A percentile compares a stretch with the other conserved stretches of the same genome.
Conservation (phyloP, 1,284 basidiomycete species). For the Cutaneotrichosporon cavernicola region DNA sequence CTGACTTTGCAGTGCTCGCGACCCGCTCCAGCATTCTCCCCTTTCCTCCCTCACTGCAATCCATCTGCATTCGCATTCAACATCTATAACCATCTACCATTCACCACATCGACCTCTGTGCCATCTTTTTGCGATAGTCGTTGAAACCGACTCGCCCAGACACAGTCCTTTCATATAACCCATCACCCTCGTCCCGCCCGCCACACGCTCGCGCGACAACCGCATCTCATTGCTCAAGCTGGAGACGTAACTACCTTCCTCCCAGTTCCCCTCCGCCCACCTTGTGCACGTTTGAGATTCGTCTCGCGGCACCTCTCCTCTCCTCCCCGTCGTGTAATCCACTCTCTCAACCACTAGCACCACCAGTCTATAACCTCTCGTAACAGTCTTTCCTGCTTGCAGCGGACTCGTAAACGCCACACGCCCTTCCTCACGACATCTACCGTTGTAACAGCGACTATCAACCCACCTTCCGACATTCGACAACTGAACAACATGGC, state of each 20-base stretch:
- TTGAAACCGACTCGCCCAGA: neutral
- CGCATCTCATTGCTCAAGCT: slow-evolving; percentile 34
- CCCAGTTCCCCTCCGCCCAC: slow-evolving; percentile 40
- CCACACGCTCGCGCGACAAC: neutral
- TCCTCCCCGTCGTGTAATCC: slow-evolving; percentile 22
- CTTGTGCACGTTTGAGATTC: slow-evolving; percentile 54
- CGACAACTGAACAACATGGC: neutral
- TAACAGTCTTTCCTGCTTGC: neutral
- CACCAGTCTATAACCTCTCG: slow-evolving; percentile 2
- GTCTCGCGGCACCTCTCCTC: slow-evolving; percentile 51
- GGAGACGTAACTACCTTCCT: slow-evolving; percentile 35
- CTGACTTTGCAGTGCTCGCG: slow-evolving; percentile 15
- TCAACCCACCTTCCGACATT: neutral
- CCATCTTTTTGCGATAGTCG: neutral
- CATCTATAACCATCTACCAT: neutral
- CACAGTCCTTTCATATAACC: neutral
- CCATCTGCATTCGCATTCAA: neutral
- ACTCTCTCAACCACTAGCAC: slow-evolving; percentile 4
- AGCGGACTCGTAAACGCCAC: slow-evolving; percentile 6
- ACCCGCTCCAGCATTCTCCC: slow-evolving; percentile 21
- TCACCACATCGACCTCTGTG: neutral
- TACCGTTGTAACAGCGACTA: slow-evolving; percentile 1
- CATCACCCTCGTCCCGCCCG: neutral
- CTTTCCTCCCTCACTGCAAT: neutral
- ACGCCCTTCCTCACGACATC: slow-evolving; percentile 5